Evolutionary conservation across 352 stramenopile species (phyloP), one percentile per base, ranked within the genome.

Genomic region (Globisporangium perplexum): DNA sequence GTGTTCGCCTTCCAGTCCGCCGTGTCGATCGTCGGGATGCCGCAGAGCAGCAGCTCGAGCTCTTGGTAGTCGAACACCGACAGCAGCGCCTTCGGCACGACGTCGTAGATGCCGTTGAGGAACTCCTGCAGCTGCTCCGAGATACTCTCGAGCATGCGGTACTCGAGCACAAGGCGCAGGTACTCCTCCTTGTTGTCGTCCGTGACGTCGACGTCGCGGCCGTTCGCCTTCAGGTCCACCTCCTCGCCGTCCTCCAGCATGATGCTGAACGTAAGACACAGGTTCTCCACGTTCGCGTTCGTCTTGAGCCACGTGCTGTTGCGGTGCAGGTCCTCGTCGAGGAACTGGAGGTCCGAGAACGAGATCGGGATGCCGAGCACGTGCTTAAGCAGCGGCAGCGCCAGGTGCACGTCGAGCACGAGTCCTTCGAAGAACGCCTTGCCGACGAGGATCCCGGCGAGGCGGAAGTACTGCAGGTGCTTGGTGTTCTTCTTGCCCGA

Each of bases 141-240:
- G 55, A 91, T 84, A 39, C 72, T 83, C 39, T 82, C 71, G 17
- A 91, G 78, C 81, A 91, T 89, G 47, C 76, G 76, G 50, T 89
- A 80, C 61, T 85, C 72, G 15, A 91, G 69, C 39, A 89, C 55
- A 17, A 88, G 66, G 1, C 56, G 55, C 18, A 91, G 39, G 39
- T 97, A 99, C 66, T 98, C 90, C 14, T 93, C 77, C 57, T 98
- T 93, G 83, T 99, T 99, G 17, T 97, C 92, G 50, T 98, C 95
- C 6, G 86, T 98, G 4, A 99, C 91, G 43, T 97, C 77, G 39
- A 98, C 83, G 54, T 97, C 72, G 10, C 73, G 71, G 3, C 96
- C 96, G 39, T 82, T 80, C 18, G 87, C 68, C 36, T 97, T 92
- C 11, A 99, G 70, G 36, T 98, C 89, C 20, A 99, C 76, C 47